These are phyloP conservation scores for Fusarium musae DNA, from an alignment of 2,329 filamentous ascomycete species.

Conservation along the genomic window DNA sequence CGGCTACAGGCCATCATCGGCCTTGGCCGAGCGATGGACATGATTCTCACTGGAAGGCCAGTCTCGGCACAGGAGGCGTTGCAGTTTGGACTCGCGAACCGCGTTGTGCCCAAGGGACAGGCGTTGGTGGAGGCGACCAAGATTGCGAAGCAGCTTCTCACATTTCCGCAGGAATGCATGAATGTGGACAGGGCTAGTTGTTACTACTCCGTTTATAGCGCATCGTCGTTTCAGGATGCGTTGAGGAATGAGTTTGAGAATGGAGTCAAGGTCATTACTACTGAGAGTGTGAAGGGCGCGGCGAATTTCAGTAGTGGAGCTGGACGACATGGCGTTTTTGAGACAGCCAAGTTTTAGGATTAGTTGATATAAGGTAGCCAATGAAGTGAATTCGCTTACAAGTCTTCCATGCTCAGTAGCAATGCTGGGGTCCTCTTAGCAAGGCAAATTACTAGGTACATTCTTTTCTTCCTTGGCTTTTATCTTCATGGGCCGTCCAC, in stretches of 20 bases:
- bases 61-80: conserved; percentile 13
- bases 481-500: not conserved
- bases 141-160: conserved; percentile 11
- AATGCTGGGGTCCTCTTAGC: too few species aligned
- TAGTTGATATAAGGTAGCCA: not conserved
- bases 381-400: not conserved
- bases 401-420: too few species aligned
- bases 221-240: conserved; percentile 1
- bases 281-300: conserved; percentile 5
- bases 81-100: conserved; percentile 15
- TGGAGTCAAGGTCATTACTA: not conserved
- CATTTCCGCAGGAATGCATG: conserved; percentile 15
- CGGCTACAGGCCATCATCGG: conserved; percentile 17
- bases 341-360: not conserved
- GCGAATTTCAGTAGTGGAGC: not conserved
- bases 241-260: conserved; percentile 23
- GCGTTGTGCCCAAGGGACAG: conserved; percentile 5
- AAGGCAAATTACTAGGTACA: too few species aligned
- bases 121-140: conserved; percentile 8
- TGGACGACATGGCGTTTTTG: conserved; percentile 1
- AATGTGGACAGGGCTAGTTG: conserved; percentile 1
- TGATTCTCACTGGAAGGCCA: conserved; percentile 8
- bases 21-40: conserved; percentile 8
- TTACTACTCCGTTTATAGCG: conserved; percentile 5
- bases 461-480: not conserved